A percentile compares a stretch with the other conserved stretches of the same genome.
Conservation (phyloP, 768 basidiomycete genomes). For the Leccinum uliginosum region DNA sequence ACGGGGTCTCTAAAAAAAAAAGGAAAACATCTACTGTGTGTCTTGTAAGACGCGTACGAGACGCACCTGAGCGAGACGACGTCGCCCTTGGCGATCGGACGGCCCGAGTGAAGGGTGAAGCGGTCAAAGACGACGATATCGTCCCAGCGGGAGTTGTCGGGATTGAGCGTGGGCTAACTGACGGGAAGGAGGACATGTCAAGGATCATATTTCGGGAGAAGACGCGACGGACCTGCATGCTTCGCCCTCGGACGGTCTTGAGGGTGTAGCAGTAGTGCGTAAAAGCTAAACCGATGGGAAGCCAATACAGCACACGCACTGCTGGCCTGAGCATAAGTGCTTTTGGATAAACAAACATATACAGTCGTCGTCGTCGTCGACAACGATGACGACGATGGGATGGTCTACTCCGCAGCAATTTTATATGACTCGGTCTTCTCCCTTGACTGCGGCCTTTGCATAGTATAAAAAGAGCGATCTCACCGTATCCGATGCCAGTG, state of each 20-base stretch:
- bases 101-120: constrained; percentile 33
- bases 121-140: constrained; percentile 66
- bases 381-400: not conserved
- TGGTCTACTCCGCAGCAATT: not conserved
- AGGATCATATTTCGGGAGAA: constrained; percentile 4
- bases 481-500: not conserved
- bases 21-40: not conserved
- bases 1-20: constrained; percentile 50
- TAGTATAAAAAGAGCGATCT: not conserved
- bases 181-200: constrained; percentile 12
- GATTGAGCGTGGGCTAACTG: constrained; percentile 71
- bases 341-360: too few relatives aligned
- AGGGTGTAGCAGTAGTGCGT: constrained; percentile 49
- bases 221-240: constrained; percentile 59
- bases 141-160: constrained; percentile 55
- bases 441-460: not conserved
- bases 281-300: constrained; percentile 48
- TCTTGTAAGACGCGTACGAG: not conserved
- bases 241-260: constrained; percentile 54
- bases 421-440: not conserved
- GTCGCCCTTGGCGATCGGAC: constrained; percentile 50
- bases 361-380: not conserved
- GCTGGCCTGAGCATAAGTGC: not conserved
- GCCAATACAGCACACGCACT: constrained; percentile 47
- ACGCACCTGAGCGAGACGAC: constrained; percentile 59